Evolutionary conservation across 2,329 filamentous ascomycete genomes (phyloP).

Genomic region (Penicillium capsulatum): DNA sequence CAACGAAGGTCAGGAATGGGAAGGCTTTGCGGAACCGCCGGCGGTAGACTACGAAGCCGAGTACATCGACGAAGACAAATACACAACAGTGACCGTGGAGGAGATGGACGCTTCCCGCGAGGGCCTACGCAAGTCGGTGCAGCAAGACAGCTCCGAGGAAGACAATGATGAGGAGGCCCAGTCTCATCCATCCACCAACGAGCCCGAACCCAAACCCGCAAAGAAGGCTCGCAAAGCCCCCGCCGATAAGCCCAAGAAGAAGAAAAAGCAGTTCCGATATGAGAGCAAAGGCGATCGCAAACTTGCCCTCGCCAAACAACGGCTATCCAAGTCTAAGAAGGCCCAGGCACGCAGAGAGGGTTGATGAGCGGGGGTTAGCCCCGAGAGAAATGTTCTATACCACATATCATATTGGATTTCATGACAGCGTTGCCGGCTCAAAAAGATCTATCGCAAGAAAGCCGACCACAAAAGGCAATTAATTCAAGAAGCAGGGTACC

Average conservation of each 20-base stretch:
- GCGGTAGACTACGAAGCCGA: constrained; percentile 78
- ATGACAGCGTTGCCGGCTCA: constrained; percentile 2
- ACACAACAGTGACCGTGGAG: constrained; percentile 91
- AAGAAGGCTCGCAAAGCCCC: constrained; percentile 46
- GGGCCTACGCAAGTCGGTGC: constrained; percentile 58
- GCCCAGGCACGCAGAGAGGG: constrained; percentile 53
- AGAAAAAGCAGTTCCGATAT: constrained; percentile 89
- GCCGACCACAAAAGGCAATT: constrained; percentile 11
- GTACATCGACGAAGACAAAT: constrained; percentile 94
- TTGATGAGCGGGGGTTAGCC: constrained; percentile 19
- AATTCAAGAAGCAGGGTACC: constrained; percentile 16
- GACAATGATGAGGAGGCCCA: constrained; percentile 29
- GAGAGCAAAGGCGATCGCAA: constrained; percentile 81
- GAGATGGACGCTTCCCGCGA: constrained; percentile 75
- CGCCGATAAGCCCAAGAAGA: constrained; percentile 63
- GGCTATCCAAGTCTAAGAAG: constrained; percentile 65
- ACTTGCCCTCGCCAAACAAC: constrained; percentile 57
- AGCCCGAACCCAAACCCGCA: constrained; percentile 36
- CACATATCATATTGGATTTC: constrained; percentile 2
- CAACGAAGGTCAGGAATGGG: constrained; percentile 55
- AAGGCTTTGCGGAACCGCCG: constrained; percentile 55
- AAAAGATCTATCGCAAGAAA: constrained; percentile 14
- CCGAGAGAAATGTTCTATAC: constrained; percentile 9
- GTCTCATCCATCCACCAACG: constrained; percentile 26
- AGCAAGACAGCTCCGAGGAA: constrained; percentile 28